Evolutionary conservation across 2,329 filamentous ascomycete species (phyloP), one percentile per base, ranked within the genome.

Genomic region (Lecanoromycetidae sp.): DNA sequence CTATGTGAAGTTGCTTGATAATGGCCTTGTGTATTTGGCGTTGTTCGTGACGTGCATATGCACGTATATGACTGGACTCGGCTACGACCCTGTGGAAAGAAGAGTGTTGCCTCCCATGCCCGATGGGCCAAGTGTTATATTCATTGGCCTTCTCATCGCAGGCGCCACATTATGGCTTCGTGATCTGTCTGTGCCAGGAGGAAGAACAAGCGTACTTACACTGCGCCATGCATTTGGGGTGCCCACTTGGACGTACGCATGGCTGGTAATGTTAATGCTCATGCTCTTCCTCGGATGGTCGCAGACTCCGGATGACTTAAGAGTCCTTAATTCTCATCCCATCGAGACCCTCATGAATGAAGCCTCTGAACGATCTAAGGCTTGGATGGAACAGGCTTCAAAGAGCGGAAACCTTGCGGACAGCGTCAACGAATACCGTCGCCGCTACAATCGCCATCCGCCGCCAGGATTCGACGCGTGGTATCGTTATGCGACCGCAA

Each of bases 391-490:
- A 10, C 65, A 72, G 52, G 70, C 74, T 9, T 63, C 65, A 20
- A 58, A 58, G 32, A 76, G 72, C 56, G 63, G 59, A 13, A 71
- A 62, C 9, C 59, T 79, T 1, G 56, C 61, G 26, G 66, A 72
- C 49, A 74, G 74, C 22, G 69, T 75, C 5, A 52, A 59, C 17
- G 64, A 71, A 32, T 80, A 80, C 57, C 66, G 63, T 35, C 58
- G 62, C 41, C 68, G 74, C 51, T 77, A 79, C 55, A 58, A 64
- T 2, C 68, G 71, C 44, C 65, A 71, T 50, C 76, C 77, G 1
- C 77, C 77, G 22, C 76, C 76, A 61, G 70, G 71, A 10, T 80
- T 80, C 53, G 72, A 79, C 52, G 63, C 69, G 48, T 80, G 76
- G 77, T 79, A 75, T 55, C 58, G 69, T 30, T 79, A 71, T 57